Percentiles rank a stretch among this genome's conserved stretches.
Conservation (phyloP, 1,284 basidiomycete genomes). For the Apiotrichum mycotoxinovorans region DNA sequence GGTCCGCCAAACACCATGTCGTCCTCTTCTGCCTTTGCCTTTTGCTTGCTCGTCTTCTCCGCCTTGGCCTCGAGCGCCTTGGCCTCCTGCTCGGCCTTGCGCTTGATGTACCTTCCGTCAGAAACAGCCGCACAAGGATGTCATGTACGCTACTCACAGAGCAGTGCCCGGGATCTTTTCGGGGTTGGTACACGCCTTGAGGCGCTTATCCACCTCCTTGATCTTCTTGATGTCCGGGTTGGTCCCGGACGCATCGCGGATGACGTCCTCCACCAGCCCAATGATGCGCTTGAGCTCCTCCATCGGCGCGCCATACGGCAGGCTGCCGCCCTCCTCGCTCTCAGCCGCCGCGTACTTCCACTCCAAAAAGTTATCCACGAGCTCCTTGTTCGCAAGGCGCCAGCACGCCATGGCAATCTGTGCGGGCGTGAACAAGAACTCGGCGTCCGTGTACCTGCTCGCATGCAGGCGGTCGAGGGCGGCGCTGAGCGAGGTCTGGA, state of each 20-base stretch:
- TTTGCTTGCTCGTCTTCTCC: constrained; percentile 33
- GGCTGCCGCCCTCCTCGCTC: constrained; percentile 30
- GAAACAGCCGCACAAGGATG: too few relatives aligned
- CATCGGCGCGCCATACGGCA: constrained; percentile 30
- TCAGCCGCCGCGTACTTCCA: constrained; percentile 35
- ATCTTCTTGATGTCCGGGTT: constrained; percentile 74
- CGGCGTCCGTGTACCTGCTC: constrained; percentile 82
- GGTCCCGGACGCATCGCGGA: constrained; percentile 53
- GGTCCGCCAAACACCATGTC: constrained; percentile 32
- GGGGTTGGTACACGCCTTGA: constrained; percentile 85
- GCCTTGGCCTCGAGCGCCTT: constrained; percentile 33
- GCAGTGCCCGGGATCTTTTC: constrained; percentile 85
- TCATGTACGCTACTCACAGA: constrained; percentile 50
- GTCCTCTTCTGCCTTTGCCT: constrained; percentile 20
- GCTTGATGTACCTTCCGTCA: constrained; percentile 47
- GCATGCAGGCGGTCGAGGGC: constrained; percentile 56
- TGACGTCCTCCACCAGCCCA: constrained; percentile 58
- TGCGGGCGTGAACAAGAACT: constrained; percentile 85
- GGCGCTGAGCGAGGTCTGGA: constrained; percentile 27
- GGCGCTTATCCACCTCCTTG: constrained; percentile 75
- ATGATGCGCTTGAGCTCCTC: constrained; percentile 52
- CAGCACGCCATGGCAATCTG: constrained; percentile 89
- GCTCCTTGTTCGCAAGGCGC: constrained; percentile 60
- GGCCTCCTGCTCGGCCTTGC: constrained; percentile 46
- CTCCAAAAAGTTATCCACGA: constrained; percentile 67